Evolutionary conservation across 2,329 filamentous ascomycete genomes (phyloP), one percentile per base, ranked within the genome.

Genomic region (Aspergillus felis): DNA sequence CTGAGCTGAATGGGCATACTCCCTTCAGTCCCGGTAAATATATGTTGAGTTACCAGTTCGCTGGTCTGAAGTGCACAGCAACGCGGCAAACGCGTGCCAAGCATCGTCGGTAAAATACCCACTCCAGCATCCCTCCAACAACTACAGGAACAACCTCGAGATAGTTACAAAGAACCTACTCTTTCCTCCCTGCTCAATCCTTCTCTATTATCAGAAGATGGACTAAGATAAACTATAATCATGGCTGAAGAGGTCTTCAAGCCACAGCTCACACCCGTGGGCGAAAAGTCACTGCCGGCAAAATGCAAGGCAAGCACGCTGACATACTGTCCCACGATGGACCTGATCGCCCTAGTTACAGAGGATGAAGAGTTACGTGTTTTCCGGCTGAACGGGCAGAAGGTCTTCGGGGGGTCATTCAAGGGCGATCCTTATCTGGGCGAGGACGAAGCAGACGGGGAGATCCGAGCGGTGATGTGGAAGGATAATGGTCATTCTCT

Each of bases 251-350:
- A 66, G 53, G 60, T 38, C 22, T 59, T 55, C 49, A 57, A 61
- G 50, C 72, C 72, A 56, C 71, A 74, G 57, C 72, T 78, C 57
- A 70, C 70, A 6, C 65, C 71, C 17, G 71, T 77, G 49, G 72
- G 70, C 46, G 75, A 76, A 61, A 76, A 78, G 63, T 70, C 67
- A 51, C 66, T 78, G 42, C 66, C 72, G 32, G 66, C 71, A 66
- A 76, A 74, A 73, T 76, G 74, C 65, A 78, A 78, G 63, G 60
- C 71, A 52, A 68, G 65, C 57, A 67, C 88, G 52, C 80, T 93
- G 35, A 82, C 87, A 27, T 91, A 89, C 74, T 96, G 91, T 73
- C 91, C 92, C 17, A 88, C 87, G 8, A 90, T 96, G 78, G 91
- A 97, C 74, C 81, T 97, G 49, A 81, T 92, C 12, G 89, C 89